Conservation (phyloP, 1,284 basidiomycete genomes). For the Sporisorium exsertum region DNA sequence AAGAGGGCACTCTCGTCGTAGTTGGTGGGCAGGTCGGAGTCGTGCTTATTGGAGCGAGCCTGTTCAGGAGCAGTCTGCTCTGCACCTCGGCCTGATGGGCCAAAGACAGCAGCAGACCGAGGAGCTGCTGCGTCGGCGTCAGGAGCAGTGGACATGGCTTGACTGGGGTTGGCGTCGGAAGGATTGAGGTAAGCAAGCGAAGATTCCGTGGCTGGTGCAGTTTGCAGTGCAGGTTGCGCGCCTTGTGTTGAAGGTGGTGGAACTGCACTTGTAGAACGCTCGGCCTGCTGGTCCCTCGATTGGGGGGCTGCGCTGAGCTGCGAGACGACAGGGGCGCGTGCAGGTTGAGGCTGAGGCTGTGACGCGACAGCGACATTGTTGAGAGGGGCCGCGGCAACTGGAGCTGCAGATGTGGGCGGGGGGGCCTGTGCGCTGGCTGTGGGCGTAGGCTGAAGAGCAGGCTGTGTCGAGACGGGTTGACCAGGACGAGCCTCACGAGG, state of each 20-base stretch:
- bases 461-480: conserved; percentile 5
- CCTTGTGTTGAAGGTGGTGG: neutral
- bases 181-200: conserved; percentile 35
- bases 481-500: conserved; percentile 20
- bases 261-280: conserved; percentile 2
- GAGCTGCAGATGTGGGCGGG: conserved; percentile 20
- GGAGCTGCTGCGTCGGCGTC: conserved; percentile 11
- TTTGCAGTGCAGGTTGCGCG: conserved; percentile 10
- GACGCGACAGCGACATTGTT: conserved; percentile 14
- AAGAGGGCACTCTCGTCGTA: conserved; percentile 65
- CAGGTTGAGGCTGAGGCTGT: conserved; percentile 5
- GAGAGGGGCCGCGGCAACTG: conserved; percentile 11
- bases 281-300: conserved; percentile 12
- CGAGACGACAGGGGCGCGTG: conserved; percentile 11
- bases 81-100: conserved; percentile 47
- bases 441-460: neutral
- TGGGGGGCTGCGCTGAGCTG: conserved; percentile 2
- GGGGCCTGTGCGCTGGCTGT: conserved; percentile 3
- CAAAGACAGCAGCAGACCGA: conserved; percentile 25
- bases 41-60: conserved; percentile 29
- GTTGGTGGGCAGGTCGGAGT: conserved; percentile 36
- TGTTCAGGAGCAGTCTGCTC: conserved; percentile 28
- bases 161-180: conserved; percentile 6
- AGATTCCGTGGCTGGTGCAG: conserved; percentile 17
- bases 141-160: conserved; percentile 13